Evolutionary conservation across 345 rosid species (phyloP).

Genomic region (Laguncularia racemosa): DNA sequence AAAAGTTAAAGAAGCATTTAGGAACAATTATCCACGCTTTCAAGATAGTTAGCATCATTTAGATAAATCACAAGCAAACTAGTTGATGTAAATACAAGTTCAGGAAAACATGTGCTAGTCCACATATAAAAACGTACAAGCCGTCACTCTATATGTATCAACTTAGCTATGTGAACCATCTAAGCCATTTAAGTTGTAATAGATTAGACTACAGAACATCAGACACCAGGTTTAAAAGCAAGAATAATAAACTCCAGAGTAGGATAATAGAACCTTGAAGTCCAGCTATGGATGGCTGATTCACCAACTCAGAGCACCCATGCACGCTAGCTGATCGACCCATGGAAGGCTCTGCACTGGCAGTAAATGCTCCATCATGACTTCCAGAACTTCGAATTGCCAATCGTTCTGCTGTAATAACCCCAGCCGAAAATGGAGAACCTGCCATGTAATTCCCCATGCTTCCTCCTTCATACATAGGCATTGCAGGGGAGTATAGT

Average conservation of each 20-base stretch:
- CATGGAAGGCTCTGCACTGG: slow-evolving; percentile 40
- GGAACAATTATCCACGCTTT: not conserved
- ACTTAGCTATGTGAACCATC: too few relatives aligned
- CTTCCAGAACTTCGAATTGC: slow-evolving; percentile 28
- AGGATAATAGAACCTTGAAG: slow-evolving; percentile 35
- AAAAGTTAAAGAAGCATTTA: slow-evolving; percentile 11
- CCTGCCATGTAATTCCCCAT: slow-evolving; percentile 35
- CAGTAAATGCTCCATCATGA: slow-evolving; percentile 18
- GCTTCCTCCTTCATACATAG: slow-evolving; percentile 48
- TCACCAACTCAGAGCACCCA: slow-evolving; percentile 65
- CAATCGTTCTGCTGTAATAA: slow-evolving; percentile 44
- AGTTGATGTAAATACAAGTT: too few relatives aligned
- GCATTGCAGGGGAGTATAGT: slow-evolving; percentile 65
- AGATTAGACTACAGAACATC: too few relatives aligned
- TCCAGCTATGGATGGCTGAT: slow-evolving; percentile 24
- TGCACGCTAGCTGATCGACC: slow-evolving; percentile 90
- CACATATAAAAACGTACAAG: too few relatives aligned
- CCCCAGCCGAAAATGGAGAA: slow-evolving; percentile 80
- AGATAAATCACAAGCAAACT: not conserved
- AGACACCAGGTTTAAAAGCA: too few relatives aligned
- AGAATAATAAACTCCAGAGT: not conserved
- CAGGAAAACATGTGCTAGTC: too few relatives aligned
- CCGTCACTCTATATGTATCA: too few relatives aligned
- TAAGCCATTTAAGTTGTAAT: too few relatives aligned
- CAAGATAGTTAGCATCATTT: not conserved